Evolutionary conservation across 768 basidiomycete genomes (phyloP).

Genomic region (Neoboletus subvelutipes): DNA sequence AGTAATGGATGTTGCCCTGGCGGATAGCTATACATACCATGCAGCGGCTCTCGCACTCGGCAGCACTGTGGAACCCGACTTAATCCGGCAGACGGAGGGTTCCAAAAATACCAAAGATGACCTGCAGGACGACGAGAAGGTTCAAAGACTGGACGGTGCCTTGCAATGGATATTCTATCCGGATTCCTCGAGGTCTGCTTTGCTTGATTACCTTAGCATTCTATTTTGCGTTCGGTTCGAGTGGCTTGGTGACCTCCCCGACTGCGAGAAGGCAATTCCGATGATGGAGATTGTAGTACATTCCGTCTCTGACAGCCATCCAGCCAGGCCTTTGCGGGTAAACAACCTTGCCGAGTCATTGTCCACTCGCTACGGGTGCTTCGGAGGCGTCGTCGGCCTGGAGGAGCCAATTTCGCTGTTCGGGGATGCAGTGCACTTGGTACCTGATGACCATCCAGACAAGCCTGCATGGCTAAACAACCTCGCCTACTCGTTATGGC

Average conservation of each 20-base stretch:
- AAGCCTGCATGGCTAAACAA: too few relatives aligned
- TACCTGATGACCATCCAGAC: neutral
- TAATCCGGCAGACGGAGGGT: neutral
- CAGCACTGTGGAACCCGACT: neutral
- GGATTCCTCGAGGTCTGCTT: neutral
- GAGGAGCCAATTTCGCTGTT: too few relatives aligned
- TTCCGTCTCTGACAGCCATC: neutral
- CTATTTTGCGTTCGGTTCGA: neutral
- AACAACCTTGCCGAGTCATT: neutral
- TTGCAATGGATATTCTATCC: neutral
- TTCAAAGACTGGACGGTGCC: neutral
- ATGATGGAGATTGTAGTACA: neutral
- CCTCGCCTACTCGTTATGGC: too few relatives aligned
- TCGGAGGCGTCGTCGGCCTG: too few relatives aligned
- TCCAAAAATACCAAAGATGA: neutral
- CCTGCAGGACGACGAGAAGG: neutral
- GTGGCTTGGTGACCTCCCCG: neutral
- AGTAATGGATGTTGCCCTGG: neutral
- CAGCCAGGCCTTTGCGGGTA: neutral
- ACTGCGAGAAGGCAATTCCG: neutral
- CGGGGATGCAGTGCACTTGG: too few relatives aligned
- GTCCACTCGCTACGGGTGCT: too few relatives aligned
- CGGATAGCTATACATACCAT: neutral
- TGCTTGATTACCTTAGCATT: neutral
- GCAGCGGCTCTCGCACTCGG: neutral